Evolutionary conservation across 2,329 filamentous ascomycete species (phyloP).

Genomic region (Paracoccidioides lutzii): DNA sequence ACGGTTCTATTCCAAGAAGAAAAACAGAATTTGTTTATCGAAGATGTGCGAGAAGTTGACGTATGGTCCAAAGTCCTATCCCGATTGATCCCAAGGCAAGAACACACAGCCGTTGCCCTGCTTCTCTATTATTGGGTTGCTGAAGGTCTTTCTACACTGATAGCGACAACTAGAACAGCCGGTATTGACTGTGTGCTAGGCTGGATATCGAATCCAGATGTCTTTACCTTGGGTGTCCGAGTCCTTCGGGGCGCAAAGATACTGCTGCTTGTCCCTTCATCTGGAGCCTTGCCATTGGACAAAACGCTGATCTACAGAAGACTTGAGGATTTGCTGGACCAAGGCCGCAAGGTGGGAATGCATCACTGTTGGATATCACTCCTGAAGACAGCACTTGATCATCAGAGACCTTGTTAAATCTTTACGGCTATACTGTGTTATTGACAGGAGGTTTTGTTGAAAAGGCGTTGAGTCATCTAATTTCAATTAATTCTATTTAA

Average conservation of each 20-base stretch:
- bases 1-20: conserved; percentile 65
- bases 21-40: conserved; percentile 88
- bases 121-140: conserved; percentile 21
- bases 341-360: conserved; percentile 16
- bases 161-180: conserved; percentile 16
- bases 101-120: conserved; percentile 11
- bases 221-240: conserved; percentile 41
- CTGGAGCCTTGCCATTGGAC: conserved; percentile 11
- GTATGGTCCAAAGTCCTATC: conserved; percentile 51
- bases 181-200: conserved; percentile 55
- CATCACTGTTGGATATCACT: conserved; percentile 22
- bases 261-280: conserved; percentile 15
- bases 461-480: background rate
- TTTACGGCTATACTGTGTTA: too few species aligned
- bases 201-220: conserved; percentile 55
- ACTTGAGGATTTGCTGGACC: conserved; percentile 16
- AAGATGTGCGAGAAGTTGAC: conserved; percentile 60
- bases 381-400: background rate
- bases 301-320: conserved; percentile 12
- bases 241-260: conserved; percentile 27
- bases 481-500: background rate
- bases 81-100: conserved; percentile 15
- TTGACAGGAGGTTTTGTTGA: too few species aligned
- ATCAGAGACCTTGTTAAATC: background rate
- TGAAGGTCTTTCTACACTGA: conserved; percentile 20